Evolutionary conservation across 129 eudicot species (phyloP), one percentile per base, ranked within the genome.

Genomic region (Sambucus nigra): DNA sequence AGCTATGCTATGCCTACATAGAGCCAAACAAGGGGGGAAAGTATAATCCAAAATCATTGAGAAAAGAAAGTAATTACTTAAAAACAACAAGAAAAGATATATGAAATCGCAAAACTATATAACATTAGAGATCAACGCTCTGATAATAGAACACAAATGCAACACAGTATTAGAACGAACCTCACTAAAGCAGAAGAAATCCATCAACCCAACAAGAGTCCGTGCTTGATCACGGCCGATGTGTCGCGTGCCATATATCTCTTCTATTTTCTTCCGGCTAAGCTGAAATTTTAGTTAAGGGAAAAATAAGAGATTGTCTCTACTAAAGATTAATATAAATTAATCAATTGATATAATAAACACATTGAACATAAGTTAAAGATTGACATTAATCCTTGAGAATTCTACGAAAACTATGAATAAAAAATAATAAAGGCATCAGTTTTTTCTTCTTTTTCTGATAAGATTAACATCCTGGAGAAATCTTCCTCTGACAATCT

Each of bases 171-270:
- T 31, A 40, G 24, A 25, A 80, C 80, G 0, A 76, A 91, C 95
- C 98, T 91, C 98, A 33, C 98, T 91, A 66, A 91, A 91, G 82
- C 98, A 91, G 72, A 91, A 91, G 74, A 91, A 79, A 70, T 91
- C 98, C 98, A 86, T 85, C 80, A 91, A 82, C 42, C 98, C 82
- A 45, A 86, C 95, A 14, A 91, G 98, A 21, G 77, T 79, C 2
- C 95, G 77, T 47, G 95, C 95, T 73, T 91, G 98, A 77, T 91
- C 89, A 67, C 91, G 98, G 12, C 98, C 95, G 33, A 91, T 85
- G 65, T 91, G 94, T 25, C 95, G 69, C 26, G 95, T 81, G 63
- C 98, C 98, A 78, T 88, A 85, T 12, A 82, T 78, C 55, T 82
- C 79, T 51, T 79, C 81, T 35, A 91, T 77, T 77, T 91, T 94